Conservation (phyloP, 805 yeast species). For the Nematodospora valgi region DNA sequence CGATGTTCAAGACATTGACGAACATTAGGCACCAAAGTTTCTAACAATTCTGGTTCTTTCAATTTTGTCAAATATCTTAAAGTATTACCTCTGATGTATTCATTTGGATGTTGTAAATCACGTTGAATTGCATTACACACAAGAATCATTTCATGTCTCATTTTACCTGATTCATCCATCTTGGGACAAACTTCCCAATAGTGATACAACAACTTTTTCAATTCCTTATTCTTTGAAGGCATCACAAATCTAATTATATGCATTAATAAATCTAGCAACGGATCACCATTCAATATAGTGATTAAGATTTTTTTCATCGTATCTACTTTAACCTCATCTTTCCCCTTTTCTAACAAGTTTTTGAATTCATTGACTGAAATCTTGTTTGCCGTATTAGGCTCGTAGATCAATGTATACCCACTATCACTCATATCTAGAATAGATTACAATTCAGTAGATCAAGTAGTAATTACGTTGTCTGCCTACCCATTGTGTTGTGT, state of each 20-base stretch:
- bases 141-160: conserved; percentile 97
- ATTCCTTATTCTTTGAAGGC: conserved; percentile 90
- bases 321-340: conserved; percentile 80
- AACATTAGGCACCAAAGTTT: conserved; percentile 91
- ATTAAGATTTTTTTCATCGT: conserved; percentile 87
- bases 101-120: conserved; percentile 97
- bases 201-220: conserved; percentile 88
- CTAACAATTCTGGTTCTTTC: conserved; percentile 89
- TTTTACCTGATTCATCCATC: conserved; percentile 78
- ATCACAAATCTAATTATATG: conserved; percentile 94
- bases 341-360: conserved; percentile 78
- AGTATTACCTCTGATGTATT: conserved; percentile 93
- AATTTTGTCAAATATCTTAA: conserved; percentile 86
- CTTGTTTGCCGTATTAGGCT: conserved; percentile 64
- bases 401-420: conserved; percentile 79
- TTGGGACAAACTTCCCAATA: conserved; percentile 99
- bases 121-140: conserved; percentile 97
- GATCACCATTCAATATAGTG: conserved; percentile 87
- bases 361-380: conserved; percentile 71
- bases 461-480: too few relatives aligned
- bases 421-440: conserved; percentile 19
- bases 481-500: too few relatives aligned
- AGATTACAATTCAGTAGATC: too few relatives aligned
- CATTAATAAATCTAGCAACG: conserved; percentile 91
- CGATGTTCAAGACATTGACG: conserved; percentile 91